Conservation (phyloP, 2,329 filamentous ascomycete species). For the Aspergillus sp. region DNA sequence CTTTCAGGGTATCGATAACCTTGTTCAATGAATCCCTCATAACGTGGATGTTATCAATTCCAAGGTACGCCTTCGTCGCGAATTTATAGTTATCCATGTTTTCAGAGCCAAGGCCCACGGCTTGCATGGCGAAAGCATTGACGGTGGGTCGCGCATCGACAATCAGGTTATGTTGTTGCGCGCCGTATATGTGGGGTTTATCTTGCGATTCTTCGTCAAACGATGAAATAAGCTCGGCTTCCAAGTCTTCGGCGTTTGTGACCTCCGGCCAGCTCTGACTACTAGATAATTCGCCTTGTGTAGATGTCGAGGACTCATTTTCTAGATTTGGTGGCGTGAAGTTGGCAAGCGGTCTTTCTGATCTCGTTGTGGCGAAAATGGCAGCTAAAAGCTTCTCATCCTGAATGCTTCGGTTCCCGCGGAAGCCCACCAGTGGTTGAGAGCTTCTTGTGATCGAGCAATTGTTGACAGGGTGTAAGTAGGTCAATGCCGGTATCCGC, state of each 20-base stretch:
- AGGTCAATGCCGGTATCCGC: constrained; percentile 85
- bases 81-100: constrained; percentile 98
- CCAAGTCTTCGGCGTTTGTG: constrained; percentile 63
- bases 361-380: constrained; percentile 77
- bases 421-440: constrained; percentile 83
- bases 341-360: constrained; percentile 42
- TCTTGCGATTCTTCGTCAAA: constrained; percentile 60
- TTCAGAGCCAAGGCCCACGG: constrained; percentile 88
- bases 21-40: constrained; percentile 90
- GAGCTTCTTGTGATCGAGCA: constrained; percentile 95
- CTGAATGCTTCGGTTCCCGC: constrained; percentile 86
- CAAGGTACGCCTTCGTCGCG: constrained; percentile 85
- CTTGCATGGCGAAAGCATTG: constrained; percentile 93
- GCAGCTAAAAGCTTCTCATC: constrained; percentile 92
- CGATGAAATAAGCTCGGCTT: constrained; percentile 65
- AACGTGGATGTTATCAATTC: constrained; percentile 97
- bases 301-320: constrained; percentile 46
- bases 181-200: constrained; percentile 75
- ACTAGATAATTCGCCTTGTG: constrained; percentile 47
- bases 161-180: constrained; percentile 90
- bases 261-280: constrained; percentile 51
- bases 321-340: constrained; percentile 41
- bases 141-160: constrained; percentile 93
- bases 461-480: constrained; percentile 95
- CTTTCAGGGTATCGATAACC: constrained; percentile 86